Conservation (phyloP, 371 early-diverging fungal genomes). For the Rhizopus sp. region DNA sequence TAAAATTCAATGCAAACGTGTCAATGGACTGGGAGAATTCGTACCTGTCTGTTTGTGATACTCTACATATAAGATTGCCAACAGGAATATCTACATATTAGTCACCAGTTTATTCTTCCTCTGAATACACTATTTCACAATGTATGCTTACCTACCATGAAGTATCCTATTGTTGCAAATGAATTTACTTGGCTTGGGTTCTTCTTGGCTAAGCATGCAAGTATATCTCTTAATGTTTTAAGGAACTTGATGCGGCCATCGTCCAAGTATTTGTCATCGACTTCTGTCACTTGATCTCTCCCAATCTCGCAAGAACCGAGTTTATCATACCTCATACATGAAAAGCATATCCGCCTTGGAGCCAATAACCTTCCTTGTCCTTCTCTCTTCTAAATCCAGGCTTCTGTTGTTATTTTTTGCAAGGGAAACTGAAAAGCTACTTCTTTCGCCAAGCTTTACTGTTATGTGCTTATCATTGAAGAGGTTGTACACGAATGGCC, state of each 20-base stretch:
- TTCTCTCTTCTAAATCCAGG: constrained; percentile 4
- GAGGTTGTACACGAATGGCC: constrained; percentile 14
- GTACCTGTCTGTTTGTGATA: too few relatives aligned
- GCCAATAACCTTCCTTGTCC: constrained; percentile 7
- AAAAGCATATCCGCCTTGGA: constrained; percentile 11
- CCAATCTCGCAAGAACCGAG: constrained; percentile 12
- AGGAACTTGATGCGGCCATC: constrained; percentile 11
- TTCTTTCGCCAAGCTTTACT: constrained; percentile 6
- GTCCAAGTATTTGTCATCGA: constrained; percentile 16
- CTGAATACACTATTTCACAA: too few relatives aligned
- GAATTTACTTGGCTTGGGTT: constrained; percentile 6
- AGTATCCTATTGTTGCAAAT: constrained; percentile 7
- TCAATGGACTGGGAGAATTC: too few relatives aligned
- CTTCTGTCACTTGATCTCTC: background rate
- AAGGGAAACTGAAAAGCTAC: background rate
- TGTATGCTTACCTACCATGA: constrained; percentile 9
- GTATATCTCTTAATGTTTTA: constrained; percentile 15
- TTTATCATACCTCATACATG: background rate
- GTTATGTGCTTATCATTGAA: constrained; percentile 1
- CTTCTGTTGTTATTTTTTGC: constrained; percentile 3
- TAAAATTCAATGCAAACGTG: too few relatives aligned
- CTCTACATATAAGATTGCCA: too few relatives aligned
- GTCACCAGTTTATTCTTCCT: too few relatives aligned
- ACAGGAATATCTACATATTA: too few relatives aligned
- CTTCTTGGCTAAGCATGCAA: background rate